phyloP scores from a whole-genome alignment of 495 filamentous ascomycete species.

The Neurospora africana region DNA sequence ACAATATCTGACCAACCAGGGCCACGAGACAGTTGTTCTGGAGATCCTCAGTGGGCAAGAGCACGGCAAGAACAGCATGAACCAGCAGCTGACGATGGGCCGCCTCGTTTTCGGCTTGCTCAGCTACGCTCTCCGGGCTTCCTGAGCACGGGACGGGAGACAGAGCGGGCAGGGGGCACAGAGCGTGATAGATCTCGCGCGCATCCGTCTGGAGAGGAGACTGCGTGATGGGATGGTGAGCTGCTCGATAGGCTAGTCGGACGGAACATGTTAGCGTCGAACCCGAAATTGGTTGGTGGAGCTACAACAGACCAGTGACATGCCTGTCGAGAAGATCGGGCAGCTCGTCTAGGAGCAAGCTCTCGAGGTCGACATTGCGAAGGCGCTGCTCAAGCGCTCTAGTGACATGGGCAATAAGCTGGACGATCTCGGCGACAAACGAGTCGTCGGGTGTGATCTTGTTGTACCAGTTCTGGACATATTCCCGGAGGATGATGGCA shows the following conservation, averaged over 20 bases:
- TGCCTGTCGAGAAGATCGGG: conserved; percentile 74
- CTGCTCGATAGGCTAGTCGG: conserved; percentile 42
- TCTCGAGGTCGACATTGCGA: conserved; percentile 69
- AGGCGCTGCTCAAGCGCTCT: conserved; percentile 76
- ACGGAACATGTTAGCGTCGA: neutral
- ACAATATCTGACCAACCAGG: conserved; percentile 74
- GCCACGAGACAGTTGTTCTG: conserved; percentile 73
- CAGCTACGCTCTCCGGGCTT: conserved; percentile 37
- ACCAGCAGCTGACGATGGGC: conserved; percentile 74
- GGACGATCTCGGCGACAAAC: conserved; percentile 77
- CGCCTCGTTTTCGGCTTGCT: conserved; percentile 65
- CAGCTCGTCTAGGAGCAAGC: conserved; percentile 78
- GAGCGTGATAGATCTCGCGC: conserved; percentile 67
- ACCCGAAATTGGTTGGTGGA: neutral
- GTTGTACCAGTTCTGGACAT: conserved; percentile 84
- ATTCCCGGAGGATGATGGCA: conserved; percentile 77
- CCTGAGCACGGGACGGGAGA: conserved; percentile 58
- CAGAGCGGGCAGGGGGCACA: conserved; percentile 69
- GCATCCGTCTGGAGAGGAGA: conserved; percentile 47
- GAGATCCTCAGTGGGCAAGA: conserved; percentile 86
- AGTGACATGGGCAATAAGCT: conserved; percentile 83
- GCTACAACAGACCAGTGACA: conserved; percentile 53
- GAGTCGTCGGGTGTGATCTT: conserved; percentile 83
- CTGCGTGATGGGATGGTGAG: conserved; percentile 41
- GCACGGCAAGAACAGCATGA: conserved; percentile 62